Conservation (phyloP, 78 protist species). For the Bodo saltans region DNA sequence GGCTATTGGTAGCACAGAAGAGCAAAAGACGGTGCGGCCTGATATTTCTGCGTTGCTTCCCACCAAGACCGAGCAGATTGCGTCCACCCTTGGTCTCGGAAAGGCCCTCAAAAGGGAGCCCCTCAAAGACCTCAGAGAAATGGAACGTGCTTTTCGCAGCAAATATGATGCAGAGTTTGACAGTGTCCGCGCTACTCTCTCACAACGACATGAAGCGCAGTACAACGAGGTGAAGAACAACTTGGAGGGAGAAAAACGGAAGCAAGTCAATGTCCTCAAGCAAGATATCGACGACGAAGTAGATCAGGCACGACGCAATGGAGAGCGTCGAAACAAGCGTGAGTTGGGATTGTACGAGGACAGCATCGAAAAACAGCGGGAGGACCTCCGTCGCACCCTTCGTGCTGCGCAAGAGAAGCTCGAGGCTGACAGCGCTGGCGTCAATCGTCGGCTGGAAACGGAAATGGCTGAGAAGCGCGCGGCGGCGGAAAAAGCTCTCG, state of each 20-base stretch:
- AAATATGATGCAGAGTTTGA: too few species aligned
- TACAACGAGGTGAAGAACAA: constrained; percentile 13
- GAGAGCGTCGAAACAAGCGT: neutral
- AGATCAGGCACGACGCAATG: neutral
- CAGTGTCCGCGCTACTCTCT: too few species aligned
- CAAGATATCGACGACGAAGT: constrained; percentile 1
- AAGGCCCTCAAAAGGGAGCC: too few species aligned
- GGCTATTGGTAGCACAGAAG: too few species aligned
- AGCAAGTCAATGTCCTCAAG: too few species aligned
- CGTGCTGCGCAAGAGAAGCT: neutral
- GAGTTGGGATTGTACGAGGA: neutral
- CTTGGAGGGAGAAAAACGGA: neutral
- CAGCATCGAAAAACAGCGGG: neutral
- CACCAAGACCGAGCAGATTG: too few species aligned
- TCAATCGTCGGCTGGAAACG: neutral
- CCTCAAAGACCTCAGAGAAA: too few species aligned
- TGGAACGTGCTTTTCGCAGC: too few species aligned
- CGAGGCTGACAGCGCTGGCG: neutral
- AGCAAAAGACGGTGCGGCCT: too few species aligned
- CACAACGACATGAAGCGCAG: too few species aligned
- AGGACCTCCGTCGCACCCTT: neutral
- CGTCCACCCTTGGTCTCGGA: too few species aligned
- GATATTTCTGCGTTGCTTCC: too few species aligned
- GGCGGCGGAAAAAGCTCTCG: neutral
- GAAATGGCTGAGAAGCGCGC: neutral